Base-by-base conservation (phyloP, 2,329 filamentous ascomycete genomes). In the Zymoseptoria ardabiliae region DNA sequence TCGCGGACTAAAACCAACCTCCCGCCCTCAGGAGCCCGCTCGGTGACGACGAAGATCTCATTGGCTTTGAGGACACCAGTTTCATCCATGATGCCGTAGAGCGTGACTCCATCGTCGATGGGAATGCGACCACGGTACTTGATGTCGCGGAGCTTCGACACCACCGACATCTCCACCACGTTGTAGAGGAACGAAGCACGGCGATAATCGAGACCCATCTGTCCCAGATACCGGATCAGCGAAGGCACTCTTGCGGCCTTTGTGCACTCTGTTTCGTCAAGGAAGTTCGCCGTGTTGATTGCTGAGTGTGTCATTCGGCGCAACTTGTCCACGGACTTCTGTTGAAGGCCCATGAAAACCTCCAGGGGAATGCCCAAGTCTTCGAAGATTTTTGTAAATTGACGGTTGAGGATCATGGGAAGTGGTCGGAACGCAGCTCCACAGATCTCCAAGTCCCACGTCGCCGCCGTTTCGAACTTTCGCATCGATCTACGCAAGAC, bases 21-120 rank as follows among this genome's bases (percentile, higher is more conserved):
- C 4, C 68, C 66, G 13, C 65, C 67, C 11, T 68, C 61, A 4
- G 62, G 54, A 3, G 73, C 57, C 53, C 61, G 76, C 52, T 85
- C 77, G 45, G 81, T 84, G 0, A 82, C 81, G 56, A 89, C 81
- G 65, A 85, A 92, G 0, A 93, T 81, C 63, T 95, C 78, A 0
- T 82, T 82, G 68, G 90, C 85, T 9, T 80, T 64, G 0, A 96
- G 77, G 41, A 80, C 82, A 0, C 82, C 84, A 0, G 88, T 91
- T 72, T 95, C 90, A 62, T 96, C 91, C 83, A 94, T 89, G 55
- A 95, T 80, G 0, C 91, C 91, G 65, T 91, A 91, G 0, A 95
- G 78, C 0, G 89, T 91, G n/a, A 86, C 81, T 0, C 89, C 91
- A 17, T 86, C 72, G 0, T 81, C 73, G 0, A 96, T 82, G 0